Evolutionary conservation across 2,329 filamentous ascomycete genomes (phyloP).

Genomic region (Tolypocladium tundrense): DNA sequence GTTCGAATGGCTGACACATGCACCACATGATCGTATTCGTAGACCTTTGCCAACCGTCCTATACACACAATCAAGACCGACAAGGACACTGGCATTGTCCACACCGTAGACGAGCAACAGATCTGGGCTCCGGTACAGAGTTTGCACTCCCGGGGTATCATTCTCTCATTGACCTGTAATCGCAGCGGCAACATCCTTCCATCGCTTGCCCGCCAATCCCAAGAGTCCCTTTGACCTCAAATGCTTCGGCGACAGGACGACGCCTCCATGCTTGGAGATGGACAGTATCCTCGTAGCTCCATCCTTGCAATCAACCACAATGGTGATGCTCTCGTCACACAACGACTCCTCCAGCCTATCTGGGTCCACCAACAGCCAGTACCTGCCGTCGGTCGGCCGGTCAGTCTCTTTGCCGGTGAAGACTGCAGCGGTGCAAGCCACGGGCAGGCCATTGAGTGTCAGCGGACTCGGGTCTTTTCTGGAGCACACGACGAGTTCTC

Average conservation of each 20-base stretch:
- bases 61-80: not conserved
- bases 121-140: not conserved
- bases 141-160: constrained; percentile 12
- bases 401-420: constrained; percentile 56
- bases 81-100: not conserved
- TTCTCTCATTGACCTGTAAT: constrained; percentile 19
- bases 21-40: not conserved
- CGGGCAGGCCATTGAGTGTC: constrained; percentile 53
- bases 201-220: constrained; percentile 21
- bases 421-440: constrained; percentile 69
- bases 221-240: constrained; percentile 53
- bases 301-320: constrained; percentile 60
- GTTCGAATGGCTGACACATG: constrained; percentile 76
- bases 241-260: constrained; percentile 52
- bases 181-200: constrained; percentile 23
- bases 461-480: constrained; percentile 45
- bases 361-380: constrained; percentile 78
- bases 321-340: constrained; percentile 71
- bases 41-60: not conserved
- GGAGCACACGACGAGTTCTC: constrained; percentile 69
- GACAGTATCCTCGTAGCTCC: constrained; percentile 50
- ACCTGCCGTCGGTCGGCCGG: constrained; percentile 32
- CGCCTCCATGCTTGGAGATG: constrained; percentile 78
- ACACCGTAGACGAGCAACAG: not conserved
- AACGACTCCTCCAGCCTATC: constrained; percentile 83